Evolutionary conservation across 2,329 filamentous ascomycete species (phyloP).

Genomic region (Periconia digitata): DNA sequence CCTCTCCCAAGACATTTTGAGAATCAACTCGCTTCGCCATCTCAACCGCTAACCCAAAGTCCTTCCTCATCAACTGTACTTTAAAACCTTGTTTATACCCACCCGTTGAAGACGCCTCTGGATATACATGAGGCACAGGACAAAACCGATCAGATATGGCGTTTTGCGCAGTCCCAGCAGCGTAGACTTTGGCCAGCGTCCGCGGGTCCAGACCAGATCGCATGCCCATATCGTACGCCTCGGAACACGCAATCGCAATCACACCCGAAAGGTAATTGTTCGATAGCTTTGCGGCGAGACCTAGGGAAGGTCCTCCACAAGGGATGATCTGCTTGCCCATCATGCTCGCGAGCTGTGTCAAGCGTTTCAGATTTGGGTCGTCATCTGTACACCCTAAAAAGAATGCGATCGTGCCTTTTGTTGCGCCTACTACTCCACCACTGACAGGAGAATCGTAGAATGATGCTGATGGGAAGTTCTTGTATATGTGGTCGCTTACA

Average conservation of each 20-base stretch:
- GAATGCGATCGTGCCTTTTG: conserved; percentile 56
- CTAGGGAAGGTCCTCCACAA: conserved; percentile 58
- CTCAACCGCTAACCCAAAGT: conserved; percentile 58
- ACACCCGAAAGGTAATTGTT: conserved; percentile 64
- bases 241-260: conserved; percentile 60
- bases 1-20: conserved; percentile 52
- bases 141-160: conserved; percentile 55
- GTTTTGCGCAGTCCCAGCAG: conserved; percentile 55
- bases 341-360: conserved; percentile 49
- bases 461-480: conserved; percentile 43
- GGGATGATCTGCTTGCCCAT: conserved; percentile 60
- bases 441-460: conserved; percentile 59
- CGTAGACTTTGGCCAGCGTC: conserved; percentile 55
- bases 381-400: conserved; percentile 56
- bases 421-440: conserved; percentile 56
- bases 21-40: conserved; percentile 57
- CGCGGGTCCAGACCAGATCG: conserved; percentile 57
- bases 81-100: conserved; percentile 60
- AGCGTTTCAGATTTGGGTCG: conserved; percentile 46
- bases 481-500: conserved; percentile 45
- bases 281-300: conserved; percentile 61
- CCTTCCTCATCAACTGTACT: conserved; percentile 62
- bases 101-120: conserved; percentile 51
- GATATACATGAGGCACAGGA: conserved; percentile 54
- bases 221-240: conserved; percentile 65